Conservation (phyloP, 805 yeast genomes). For the Metschnikowia peoriensis region DNA sequence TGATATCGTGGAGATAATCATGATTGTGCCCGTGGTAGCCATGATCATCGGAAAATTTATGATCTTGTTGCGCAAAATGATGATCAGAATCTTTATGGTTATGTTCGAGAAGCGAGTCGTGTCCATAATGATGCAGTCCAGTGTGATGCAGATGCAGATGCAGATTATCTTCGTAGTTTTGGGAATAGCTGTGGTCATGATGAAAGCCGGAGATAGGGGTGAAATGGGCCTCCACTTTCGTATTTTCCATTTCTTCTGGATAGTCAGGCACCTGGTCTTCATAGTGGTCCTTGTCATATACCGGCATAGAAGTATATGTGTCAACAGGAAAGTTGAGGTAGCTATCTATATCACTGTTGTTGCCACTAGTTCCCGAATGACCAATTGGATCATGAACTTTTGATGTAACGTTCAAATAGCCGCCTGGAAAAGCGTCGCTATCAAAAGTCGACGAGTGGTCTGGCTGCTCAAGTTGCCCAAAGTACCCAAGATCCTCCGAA, state of each 20-base stretch:
- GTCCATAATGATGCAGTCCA: not conserved
- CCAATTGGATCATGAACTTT: conserved; percentile 3
- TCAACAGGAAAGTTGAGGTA: conserved; percentile 11
- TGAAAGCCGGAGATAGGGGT: conserved; percentile 6
- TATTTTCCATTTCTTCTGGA: conserved; percentile 6
- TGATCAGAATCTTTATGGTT: not conserved
- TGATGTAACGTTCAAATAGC: conserved; percentile 11
- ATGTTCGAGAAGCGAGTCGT: not conserved
- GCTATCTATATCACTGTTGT: conserved; percentile 11
- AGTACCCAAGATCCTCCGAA: conserved; percentile 16
- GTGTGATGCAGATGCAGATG: not conserved
- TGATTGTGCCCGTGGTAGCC: not conserved
- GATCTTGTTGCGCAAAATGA: not conserved
- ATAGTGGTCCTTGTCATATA: conserved; percentile 1
- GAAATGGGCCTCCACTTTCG: conserved; percentile 11
- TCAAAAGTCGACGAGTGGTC: conserved; percentile 2
- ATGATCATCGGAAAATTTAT: not conserved
- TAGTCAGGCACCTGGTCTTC: not conserved
- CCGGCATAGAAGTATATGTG: conserved; percentile 1
- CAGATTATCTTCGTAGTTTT: not conserved
- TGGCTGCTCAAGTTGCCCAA: conserved; percentile 11
- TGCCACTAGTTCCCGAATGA: conserved; percentile 8
- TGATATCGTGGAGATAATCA: not conserved
- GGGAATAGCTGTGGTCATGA: not conserved
- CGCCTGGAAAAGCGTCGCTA: conserved; percentile 2